Evolutionary conservation across 768 basidiomycete genomes (phyloP).

Genomic region (Galerina marginata): DNA sequence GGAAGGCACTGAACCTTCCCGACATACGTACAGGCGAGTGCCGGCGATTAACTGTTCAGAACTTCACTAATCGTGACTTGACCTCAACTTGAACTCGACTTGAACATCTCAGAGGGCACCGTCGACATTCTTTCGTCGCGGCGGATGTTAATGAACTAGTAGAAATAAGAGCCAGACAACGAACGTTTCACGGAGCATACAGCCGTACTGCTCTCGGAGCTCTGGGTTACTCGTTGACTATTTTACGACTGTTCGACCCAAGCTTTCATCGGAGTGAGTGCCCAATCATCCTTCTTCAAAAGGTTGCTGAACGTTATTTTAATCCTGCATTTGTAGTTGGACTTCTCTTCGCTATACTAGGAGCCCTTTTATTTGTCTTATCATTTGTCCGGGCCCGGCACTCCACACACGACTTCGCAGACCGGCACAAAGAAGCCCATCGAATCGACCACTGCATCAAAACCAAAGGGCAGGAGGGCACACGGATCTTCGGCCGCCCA

Average conservation of each 20-base stretch:
- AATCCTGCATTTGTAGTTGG: constrained; percentile 44
- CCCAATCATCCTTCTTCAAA: not conserved
- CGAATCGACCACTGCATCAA: constrained; percentile 44
- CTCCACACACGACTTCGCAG: constrained; percentile 80
- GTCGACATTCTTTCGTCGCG: constrained; percentile 53
- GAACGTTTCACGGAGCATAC: constrained; percentile 87
- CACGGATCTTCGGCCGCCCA: constrained; percentile 73
- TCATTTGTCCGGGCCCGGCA: constrained; percentile 68
- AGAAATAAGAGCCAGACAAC: constrained; percentile 78
- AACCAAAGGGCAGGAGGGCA: constrained; percentile 65
- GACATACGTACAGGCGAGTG: constrained; percentile 14
- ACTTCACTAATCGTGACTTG: not conserved
- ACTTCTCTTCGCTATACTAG: constrained; percentile 66
- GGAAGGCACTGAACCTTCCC: not conserved
- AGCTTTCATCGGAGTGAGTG: constrained; percentile 74
- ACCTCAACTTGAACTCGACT: too few relatives aligned
- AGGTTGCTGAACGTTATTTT: not conserved
- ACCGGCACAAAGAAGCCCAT: constrained; percentile 47
- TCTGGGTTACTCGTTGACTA: constrained; percentile 73
- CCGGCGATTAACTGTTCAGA: not conserved
- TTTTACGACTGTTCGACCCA: constrained; percentile 79
- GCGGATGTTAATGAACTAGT: constrained; percentile 64
- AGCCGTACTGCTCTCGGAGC: constrained; percentile 75
- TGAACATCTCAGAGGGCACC: constrained; percentile 33
- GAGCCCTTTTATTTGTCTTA: constrained; percentile 59